phyloP scores from a whole-genome alignment of 2,329 filamentous ascomycete species.

The Verticillium albo-atrum region DNA sequence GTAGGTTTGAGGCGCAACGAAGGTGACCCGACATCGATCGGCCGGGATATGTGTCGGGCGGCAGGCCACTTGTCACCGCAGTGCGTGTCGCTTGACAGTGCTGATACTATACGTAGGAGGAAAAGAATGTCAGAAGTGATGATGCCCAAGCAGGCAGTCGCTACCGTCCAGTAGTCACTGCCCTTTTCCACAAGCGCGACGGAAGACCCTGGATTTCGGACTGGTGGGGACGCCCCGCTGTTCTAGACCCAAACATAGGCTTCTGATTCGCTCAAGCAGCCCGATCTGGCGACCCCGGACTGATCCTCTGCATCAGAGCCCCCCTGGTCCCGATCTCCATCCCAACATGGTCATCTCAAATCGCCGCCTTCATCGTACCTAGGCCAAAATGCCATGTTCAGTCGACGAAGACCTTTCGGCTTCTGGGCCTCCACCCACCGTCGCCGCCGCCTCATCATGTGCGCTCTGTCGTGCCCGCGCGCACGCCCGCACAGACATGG shows the following conservation, averaged over 20 bases:
- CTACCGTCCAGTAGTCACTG: neutral
- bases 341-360: conserved; percentile 1
- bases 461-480: neutral
- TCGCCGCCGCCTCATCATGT: neutral
- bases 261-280: neutral
- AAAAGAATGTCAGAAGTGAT: too few relatives aligned
- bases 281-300: conserved; percentile 3
- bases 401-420: neutral
- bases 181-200: neutral
- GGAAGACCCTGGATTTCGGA: neutral
- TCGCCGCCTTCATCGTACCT: neutral
- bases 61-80: too few relatives aligned
- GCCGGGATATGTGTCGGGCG: too few relatives aligned
- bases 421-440: too few relatives aligned
- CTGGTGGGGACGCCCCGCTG: neutral
- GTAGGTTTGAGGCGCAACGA: too few relatives aligned
- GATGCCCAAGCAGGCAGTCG: neutral
- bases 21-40: too few relatives aligned
- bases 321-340: conserved; percentile 1
- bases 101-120: too few relatives aligned
- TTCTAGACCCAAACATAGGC: neutral
- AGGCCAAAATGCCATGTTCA: conserved; percentile 1
- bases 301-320: neutral
- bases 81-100: too few relatives aligned
- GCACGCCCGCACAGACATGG: neutral